Evolutionary conservation across 441 rosid species (phyloP).

Genomic region (Gossypium aridum): DNA sequence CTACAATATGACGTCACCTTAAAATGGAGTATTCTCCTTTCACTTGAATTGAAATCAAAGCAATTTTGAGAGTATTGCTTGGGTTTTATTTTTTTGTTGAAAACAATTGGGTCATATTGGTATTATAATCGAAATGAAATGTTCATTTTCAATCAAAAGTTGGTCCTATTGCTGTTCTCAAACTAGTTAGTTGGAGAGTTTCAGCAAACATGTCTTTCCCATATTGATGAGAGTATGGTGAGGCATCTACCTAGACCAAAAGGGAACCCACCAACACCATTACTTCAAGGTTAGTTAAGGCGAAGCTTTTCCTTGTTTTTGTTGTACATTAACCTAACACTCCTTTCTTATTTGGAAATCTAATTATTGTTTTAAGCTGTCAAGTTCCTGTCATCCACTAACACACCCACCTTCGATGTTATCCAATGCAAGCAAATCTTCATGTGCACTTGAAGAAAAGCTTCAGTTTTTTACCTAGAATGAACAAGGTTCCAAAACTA

Average conservation of each 20-base stretch:
- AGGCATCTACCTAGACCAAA: neutral
- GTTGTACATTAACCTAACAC: neutral
- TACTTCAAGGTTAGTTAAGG: conserved; percentile 10
- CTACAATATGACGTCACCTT: neutral
- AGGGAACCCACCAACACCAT: conserved; percentile 7
- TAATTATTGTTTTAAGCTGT: neutral
- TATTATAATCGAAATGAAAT: neutral
- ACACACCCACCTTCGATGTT: neutral
- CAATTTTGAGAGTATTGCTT: neutral
- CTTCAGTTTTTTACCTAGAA: neutral
- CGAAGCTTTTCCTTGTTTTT: neutral
- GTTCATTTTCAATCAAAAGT: neutral
- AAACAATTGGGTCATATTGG: neutral
- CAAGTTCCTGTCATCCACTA: neutral
- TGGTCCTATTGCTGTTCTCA: neutral
- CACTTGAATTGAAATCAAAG: neutral
- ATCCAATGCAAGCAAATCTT: neutral
- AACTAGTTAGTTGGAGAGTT: conserved; percentile 1
- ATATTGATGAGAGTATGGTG: conserved; percentile 1
- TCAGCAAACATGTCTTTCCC: neutral
- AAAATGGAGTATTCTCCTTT: neutral
- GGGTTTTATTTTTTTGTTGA: neutral
- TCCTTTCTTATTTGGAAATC: neutral
- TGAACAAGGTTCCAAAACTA: neutral
- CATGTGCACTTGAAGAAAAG: neutral